Percentiles rank a stretch among this genome's conserved stretches.
Conservation (phyloP, 2,329 filamentous ascomycete species). For the Exophiala viscosa region DNA sequence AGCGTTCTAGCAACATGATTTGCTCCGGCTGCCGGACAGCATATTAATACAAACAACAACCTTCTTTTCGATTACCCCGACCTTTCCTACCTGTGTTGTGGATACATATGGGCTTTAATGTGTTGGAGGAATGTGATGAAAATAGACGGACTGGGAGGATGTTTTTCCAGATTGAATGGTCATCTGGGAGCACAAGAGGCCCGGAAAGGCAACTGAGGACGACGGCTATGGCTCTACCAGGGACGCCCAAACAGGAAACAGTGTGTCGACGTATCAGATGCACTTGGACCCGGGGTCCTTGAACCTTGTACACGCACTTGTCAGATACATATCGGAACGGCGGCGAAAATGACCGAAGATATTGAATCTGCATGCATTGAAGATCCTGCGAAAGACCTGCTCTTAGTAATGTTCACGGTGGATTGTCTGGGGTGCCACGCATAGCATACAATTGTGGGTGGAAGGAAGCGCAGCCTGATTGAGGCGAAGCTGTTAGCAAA, state of each 20-base stretch:
- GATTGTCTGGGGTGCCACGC: too few relatives aligned
- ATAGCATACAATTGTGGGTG: too few relatives aligned
- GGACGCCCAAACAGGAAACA: not conserved
- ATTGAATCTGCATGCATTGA: not conserved
- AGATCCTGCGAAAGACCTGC: too few relatives aligned
- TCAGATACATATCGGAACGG: constrained; percentile 7
- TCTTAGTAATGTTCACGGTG: too few relatives aligned
- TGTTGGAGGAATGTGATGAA: not conserved
- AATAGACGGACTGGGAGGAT: not conserved
- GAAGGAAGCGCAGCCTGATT: too few relatives aligned
- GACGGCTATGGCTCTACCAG: not conserved
- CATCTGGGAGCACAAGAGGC: not conserved
- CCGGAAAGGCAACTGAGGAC: not conserved
- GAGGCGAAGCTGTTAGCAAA: too few relatives aligned
- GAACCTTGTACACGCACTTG: not conserved
- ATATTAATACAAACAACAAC: constrained; percentile 10
- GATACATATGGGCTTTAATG: constrained; percentile 4
- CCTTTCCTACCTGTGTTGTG: constrained; percentile 3
- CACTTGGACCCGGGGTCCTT: too few relatives aligned
- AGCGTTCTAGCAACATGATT: constrained; percentile 20
- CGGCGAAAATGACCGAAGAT: not conserved
- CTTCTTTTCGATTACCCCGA: constrained; percentile 1
- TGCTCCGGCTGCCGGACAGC: constrained; percentile 15
- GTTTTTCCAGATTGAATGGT: not conserved
- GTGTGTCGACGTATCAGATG: too few relatives aligned